phyloP scores from a whole-genome alignment of 768 basidiomycete genomes.

The Roridomyces roridus region DNA sequence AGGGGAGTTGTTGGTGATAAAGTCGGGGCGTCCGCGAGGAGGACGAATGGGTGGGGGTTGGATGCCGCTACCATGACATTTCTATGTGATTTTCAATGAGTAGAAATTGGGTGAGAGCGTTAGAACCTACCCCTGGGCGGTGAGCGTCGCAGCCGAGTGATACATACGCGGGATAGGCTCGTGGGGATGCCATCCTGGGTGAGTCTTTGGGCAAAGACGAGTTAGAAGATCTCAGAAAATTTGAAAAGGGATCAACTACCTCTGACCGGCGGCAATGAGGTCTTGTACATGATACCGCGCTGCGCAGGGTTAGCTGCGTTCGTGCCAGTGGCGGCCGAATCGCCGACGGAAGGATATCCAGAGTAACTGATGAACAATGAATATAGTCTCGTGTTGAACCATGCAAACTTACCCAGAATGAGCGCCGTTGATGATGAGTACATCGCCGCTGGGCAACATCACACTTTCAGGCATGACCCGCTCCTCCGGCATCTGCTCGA shows the following conservation, averaged over 20 bases:
- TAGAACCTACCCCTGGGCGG: constrained; percentile 44
- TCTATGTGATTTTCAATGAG: constrained; percentile 1
- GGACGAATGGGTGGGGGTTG: constrained; percentile 55
- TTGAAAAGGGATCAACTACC: constrained; percentile 46
- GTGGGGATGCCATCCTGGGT: constrained; percentile 47
- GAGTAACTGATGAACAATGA: constrained; percentile 32
- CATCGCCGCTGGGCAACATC: constrained; percentile 58
- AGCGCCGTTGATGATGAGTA: constrained; percentile 53
- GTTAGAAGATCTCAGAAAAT: constrained; percentile 15
- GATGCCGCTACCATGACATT: constrained; percentile 62
- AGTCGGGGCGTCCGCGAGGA: constrained; percentile 36
- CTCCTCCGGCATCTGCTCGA: constrained; percentile 58
- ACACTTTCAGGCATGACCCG: constrained; percentile 68
- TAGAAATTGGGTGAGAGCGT: neutral
- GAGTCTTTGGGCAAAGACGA: constrained; percentile 56
- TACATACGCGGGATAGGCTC: constrained; percentile 58
- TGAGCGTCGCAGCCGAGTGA: constrained; percentile 61
- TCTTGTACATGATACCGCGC: too few relatives aligned
- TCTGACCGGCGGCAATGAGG: constrained; percentile 34
- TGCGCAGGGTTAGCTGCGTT: too few relatives aligned
- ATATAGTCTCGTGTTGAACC: too few relatives aligned
- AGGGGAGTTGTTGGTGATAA: constrained; percentile 27
- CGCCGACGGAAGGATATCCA: too few relatives aligned
- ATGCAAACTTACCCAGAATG: constrained; percentile 31
- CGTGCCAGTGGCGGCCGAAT: too few relatives aligned